These are phyloP conservation scores for Dalechampia spathulata DNA, from an alignment of 441 rosid genomes.

Conservation along the genomic window DNA sequence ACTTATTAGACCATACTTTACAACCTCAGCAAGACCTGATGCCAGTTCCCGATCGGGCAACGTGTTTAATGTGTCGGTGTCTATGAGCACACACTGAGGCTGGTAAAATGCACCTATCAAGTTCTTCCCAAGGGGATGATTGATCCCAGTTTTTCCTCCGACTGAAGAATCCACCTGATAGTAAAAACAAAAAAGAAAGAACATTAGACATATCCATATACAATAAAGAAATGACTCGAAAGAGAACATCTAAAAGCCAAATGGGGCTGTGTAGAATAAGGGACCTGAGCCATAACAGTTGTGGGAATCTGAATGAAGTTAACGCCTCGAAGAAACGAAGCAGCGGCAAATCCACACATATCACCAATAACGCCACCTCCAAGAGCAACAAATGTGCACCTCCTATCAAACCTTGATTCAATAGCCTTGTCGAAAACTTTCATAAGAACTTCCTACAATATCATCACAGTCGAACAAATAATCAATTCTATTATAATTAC, in stretches of 20 bases:
- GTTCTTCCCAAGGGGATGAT: constrained; percentile 90
- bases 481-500: constrained; percentile 6
- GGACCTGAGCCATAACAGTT: constrained; percentile 97
- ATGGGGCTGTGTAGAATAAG: not conserved
- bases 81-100: constrained; percentile 89
- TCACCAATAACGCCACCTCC: constrained; percentile 99
- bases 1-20: constrained; percentile 90
- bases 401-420: constrained; percentile 75
- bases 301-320: constrained; percentile 97
- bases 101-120: constrained; percentile 97
- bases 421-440: constrained; percentile 95
- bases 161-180: constrained; percentile 94
- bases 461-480: constrained; percentile 5
- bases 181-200: constrained; percentile 1
- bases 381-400: constrained; percentile 85
- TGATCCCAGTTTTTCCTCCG: constrained; percentile 96
- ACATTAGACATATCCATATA: not conserved
- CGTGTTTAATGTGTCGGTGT: constrained; percentile 82
- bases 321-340: constrained; percentile 90
- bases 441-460: constrained; percentile 72
- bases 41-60: constrained; percentile 91
- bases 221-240: not conserved
- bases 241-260: not conserved
- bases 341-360: constrained; percentile 97
- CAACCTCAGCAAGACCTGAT: constrained; percentile 88